Evolutionary conservation across 345 rosid species (phyloP), one percentile per base, ranked within the genome.

Genomic region (Salix arbutifolia): DNA sequence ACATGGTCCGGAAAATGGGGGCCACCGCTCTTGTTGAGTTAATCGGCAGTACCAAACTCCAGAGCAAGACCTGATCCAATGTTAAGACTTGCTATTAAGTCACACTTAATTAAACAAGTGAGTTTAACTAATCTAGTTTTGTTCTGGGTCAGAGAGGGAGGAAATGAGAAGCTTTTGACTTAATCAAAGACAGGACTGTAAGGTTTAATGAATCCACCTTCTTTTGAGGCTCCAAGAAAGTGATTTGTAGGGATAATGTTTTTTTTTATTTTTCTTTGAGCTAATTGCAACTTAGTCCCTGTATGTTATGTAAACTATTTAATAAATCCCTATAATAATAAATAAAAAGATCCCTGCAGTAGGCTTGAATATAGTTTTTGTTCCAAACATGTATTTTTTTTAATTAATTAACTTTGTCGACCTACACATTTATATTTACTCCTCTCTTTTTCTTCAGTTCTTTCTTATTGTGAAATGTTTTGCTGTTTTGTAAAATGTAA

Each of bases 171-270:
- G 66, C 69, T 70, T 73, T 18, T 66, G 38, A 79, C 26, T 67
- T 44, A 72, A 56, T 76, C 77, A 44, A 33, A 72, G 19, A 48
- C 19, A 78, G 80, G 70, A 67, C 40, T 30, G 9, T 3, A 26
- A 64, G 44, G 11, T 13, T 13, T 14, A 26, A 50, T 6, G 37
- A 8, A 35, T 65, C 65, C 11, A 12, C 7, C 30, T 8, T 9
- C 77, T 80, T 70, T 74, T 50, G n/a, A 72, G 46, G 71, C 62
- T 73, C 65, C 56, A 67, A 72, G 77, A 78, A 78, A 62, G 67
- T 69, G 80, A 83, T 30, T 40, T 33, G 70, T 64, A 50, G 74
- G 69, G 81, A 62, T 78, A 68, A 56, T 44, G 56, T 65, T 71
- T 70, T 42, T 37, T 82, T 75, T 77, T 52, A 56, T 74, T 30